These are phyloP conservation scores for Kluyveromyces wickerhamii DNA, from an alignment of 805 yeast species.

Conservation along the genomic window DNA sequence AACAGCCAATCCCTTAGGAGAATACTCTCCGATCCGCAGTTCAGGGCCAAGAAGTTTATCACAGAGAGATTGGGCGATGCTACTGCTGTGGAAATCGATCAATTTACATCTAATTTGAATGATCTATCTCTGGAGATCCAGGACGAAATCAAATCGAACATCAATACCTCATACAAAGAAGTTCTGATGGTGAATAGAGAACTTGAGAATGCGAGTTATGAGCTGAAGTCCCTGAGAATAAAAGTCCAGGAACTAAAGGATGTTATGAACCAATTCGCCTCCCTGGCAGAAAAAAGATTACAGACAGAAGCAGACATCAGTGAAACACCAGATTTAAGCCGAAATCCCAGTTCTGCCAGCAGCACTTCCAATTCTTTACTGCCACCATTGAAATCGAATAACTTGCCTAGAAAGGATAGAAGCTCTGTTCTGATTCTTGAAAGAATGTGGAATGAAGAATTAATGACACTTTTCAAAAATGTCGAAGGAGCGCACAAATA, in stretches of 20 bases:
- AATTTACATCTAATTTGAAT: conserved; percentile 48
- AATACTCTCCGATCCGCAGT: conserved; percentile 33
- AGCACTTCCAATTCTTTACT: conserved; percentile 12
- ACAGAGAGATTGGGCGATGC: conserved; percentile 49
- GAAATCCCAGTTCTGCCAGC: conserved; percentile 7
- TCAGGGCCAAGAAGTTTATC: conserved; percentile 43
- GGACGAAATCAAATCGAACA: conserved; percentile 48
- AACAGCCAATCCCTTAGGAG: conserved; percentile 19
- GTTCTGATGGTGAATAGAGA: conserved; percentile 53
- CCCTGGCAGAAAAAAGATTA: conserved; percentile 51
- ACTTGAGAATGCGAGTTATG: conserved; percentile 54
- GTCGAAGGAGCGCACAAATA: conserved; percentile 89
- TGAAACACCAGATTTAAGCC: conserved; percentile 1
- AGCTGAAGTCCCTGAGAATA: conserved; percentile 52
- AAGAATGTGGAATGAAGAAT: conserved; percentile 71
- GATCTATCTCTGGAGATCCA: conserved; percentile 44
- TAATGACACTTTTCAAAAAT: conserved; percentile 62
- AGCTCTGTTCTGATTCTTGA: conserved; percentile 66
- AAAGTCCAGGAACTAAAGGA: conserved; percentile 53
- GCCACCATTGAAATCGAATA: conserved; percentile 17
- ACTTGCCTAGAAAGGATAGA: conserved; percentile 39
- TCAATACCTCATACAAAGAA: conserved; percentile 56
- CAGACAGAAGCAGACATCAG: conserved; percentile 33
- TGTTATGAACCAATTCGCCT: conserved; percentile 51
- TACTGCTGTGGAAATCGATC: conserved; percentile 64